Base-by-base conservation (phyloP, 2,329 filamentous ascomycete genomes). In the Botrytis hyacinthi region DNA sequence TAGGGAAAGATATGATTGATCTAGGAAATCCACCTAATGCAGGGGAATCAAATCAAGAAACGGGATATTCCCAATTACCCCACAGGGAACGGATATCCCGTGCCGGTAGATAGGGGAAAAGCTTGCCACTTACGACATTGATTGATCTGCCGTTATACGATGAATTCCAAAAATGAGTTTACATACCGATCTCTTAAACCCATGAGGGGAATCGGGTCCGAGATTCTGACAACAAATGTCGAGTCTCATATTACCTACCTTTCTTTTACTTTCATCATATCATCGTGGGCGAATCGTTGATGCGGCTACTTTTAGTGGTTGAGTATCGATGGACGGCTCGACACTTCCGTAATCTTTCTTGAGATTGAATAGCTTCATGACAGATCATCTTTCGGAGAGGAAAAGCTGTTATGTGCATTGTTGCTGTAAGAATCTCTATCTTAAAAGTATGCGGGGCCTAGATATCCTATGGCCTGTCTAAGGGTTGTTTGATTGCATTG, bases 101-200 rank as follows among this genome's bases (percentile, higher is more conserved):
- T 66, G 62, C 42, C 62, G 62, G 20, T 35, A 44, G 62, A 66
- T 66, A 66, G 35, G 62, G n/a, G 12, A 48, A 65, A 66, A 66
- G 10, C 62, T 44, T 44, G 62, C 40, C 61, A 66, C n/a, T 48
- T 26, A 65, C 42, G 20, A 65, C 44, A 14, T 32, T 16, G 9
- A 44, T 29, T n/a, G 1, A 42, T 37, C 26, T 65, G 40, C 37
- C 40, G 42, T 40, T 40, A 18, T 40, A n/a, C n/a, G 35, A 29
- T 57, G n/a, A 29, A 18, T 16, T 29, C 22, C 1, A 51, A 16
- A 16, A 16, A 54, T 16, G 26, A 48, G 46, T 26, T 12, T 26
- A 26, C 22, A 14, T 26, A 51, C 48, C 6, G 60, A 14, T 8
- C n/a, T 40, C 6, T 35, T n/a, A 9, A 40, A 62, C 7, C 35